Conservation (phyloP, 441 rosid genomes). For the Pelargonium myrrhifolium region DNA sequence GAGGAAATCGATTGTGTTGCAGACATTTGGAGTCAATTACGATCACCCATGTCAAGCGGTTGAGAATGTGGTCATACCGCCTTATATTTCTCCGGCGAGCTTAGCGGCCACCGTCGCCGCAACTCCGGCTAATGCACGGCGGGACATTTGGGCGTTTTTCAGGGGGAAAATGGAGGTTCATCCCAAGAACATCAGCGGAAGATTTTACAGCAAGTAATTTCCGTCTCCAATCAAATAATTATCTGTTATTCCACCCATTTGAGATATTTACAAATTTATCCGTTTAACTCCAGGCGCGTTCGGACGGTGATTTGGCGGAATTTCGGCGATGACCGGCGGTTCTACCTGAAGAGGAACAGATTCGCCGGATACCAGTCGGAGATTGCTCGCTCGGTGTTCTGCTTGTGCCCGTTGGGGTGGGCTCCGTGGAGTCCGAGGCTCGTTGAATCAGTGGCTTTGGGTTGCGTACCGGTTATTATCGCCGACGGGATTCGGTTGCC, state of each 20-base stretch:
- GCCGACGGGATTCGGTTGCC: slow-evolving; percentile 91
- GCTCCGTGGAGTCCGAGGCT: slow-evolving; percentile 98
- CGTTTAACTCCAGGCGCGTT: slow-evolving; percentile 37
- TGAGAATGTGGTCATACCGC: slow-evolving; percentile 78
- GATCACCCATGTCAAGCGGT: slow-evolving; percentile 81
- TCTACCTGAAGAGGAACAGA: slow-evolving; percentile 60
- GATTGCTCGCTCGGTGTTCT: slow-evolving; percentile 70
- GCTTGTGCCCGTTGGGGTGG: slow-evolving; percentile 93
- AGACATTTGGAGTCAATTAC: slow-evolving; percentile 77
- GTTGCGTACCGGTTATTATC: slow-evolving; percentile 80
- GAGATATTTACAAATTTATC: neutral
- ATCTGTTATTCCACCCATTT: neutral
- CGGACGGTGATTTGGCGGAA: slow-evolving; percentile 78
- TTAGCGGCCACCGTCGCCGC: slow-evolving; percentile 37
- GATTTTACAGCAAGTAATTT: slow-evolving; percentile 77
- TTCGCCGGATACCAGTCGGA: slow-evolving; percentile 81
- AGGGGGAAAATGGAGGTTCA: slow-evolving; percentile 96
- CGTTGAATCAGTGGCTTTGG: slow-evolving; percentile 71
- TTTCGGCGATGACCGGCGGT: slow-evolving; percentile 58
- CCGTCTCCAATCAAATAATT: neutral
- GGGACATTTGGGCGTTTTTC: slow-evolving; percentile 77
- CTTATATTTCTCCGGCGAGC: slow-evolving; percentile 63
- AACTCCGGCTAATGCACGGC: slow-evolving; percentile 34
- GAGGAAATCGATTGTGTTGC: slow-evolving; percentile 64
- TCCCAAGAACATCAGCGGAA: slow-evolving; percentile 84